Base-by-base conservation (phyloP, 2,329 filamentous ascomycete genomes). In the Sporothrix phasma region DNA sequence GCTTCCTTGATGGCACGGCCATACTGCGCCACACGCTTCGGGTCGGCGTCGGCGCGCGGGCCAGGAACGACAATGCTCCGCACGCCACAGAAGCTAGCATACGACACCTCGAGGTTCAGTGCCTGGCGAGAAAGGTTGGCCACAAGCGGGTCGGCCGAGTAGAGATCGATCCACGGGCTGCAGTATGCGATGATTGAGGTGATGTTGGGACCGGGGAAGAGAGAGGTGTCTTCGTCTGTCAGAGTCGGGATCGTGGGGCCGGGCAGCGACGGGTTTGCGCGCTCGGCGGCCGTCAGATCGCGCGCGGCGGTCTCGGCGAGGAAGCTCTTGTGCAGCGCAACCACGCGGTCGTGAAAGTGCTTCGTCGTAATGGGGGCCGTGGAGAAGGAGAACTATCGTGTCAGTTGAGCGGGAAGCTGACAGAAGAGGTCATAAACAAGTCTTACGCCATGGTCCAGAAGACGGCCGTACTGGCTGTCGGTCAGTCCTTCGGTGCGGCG, bases 101-200 rank as follows among this genome's bases (percentile, higher is more conserved):
- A 99, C 58, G 91, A 89, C 56, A 97, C 83, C 74, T 99, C 94
- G 45, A 96, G 81, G 73, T 92, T 92, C 67, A 99, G 80, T 6
- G 96, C 89, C 76, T 97, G 93, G 51, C 90, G 86, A 41, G 93
- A 97, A 65, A 97, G 82, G 73, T 89, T 90, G 7, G 91, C 86
- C 67, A 97, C 87, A 67, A 93, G 76, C 6, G 92, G 89, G 73
- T 97, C 88, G 1, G 86, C 77, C 2, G 92, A 96, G 70, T 87
- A 88, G 13, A 97, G 78, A 72, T 97, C 92, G 69, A 96, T 93
- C 93, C 93, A 97, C 5, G 90, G 84, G 74, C 92, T 96, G n/a
- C 86, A 85, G 65, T 88, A 87, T 15, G 86, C 90, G 58, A 95
- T 82, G 65, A 94, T 80, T 61, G 92, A 89, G 67, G 86, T 85